Percentiles rank a stretch among this genome's conserved stretches.
These are phyloP conservation scores for Pneumocystis murina DNA, from an alignment of 1,139 yeast genomes.

Conservation along the genomic window DNA sequence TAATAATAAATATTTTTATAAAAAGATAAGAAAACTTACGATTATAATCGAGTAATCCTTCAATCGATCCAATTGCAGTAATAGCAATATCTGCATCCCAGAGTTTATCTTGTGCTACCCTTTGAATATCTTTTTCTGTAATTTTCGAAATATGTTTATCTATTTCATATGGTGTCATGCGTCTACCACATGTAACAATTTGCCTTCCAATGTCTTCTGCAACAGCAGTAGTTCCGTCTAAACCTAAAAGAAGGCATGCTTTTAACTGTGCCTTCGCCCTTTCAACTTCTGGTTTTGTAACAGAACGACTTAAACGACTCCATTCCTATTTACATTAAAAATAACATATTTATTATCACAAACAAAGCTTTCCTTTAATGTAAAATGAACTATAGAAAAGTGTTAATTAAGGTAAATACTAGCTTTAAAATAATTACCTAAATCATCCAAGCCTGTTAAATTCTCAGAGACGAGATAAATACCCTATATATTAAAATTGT, in stretches of 20 bases:
- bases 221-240: slow-evolving; percentile 89
- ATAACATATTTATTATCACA: not conserved
- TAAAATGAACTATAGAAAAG: not conserved
- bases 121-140: slow-evolving; percentile 60
- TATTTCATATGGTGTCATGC: slow-evolving; percentile 83
- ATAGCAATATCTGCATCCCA: slow-evolving; percentile 70
- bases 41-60: slow-evolving; percentile 43
- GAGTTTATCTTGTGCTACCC: slow-evolving; percentile 78
- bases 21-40: slow-evolving; percentile 26
- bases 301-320: slow-evolving; percentile 69
- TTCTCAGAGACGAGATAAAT: slow-evolving; percentile 78
- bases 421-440: slow-evolving; percentile 50
- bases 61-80: slow-evolving; percentile 77
- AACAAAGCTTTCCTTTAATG: not conserved
- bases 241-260: slow-evolving; percentile 73
- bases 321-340: slow-evolving; percentile 42
- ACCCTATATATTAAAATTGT: slow-evolving; percentile 29
- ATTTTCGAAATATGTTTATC: slow-evolving; percentile 71
- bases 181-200: slow-evolving; percentile 81
- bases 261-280: slow-evolving; percentile 88
- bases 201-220: slow-evolving; percentile 98
- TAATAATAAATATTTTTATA: not conserved
- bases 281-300: slow-evolving; percentile 75
- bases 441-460: slow-evolving; percentile 47
- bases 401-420: not conserved